Percentiles rank a stretch among this genome's conserved stretches.
Conservation (phyloP, 768 basidiomycete species). For the Pisolithus tinctorius region DNA sequence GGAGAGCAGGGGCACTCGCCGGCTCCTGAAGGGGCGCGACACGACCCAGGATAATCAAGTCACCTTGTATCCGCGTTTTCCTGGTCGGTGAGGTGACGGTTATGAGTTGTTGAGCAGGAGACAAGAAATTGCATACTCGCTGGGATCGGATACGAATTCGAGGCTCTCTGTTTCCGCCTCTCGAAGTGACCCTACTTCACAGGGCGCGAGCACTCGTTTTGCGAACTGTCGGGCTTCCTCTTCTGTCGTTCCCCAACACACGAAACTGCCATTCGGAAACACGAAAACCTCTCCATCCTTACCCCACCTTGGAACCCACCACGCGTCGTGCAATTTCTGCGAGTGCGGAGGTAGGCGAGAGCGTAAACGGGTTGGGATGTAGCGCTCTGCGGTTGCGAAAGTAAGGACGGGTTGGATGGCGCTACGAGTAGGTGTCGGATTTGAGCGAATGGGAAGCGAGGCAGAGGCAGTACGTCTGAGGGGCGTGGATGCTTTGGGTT, state of each 20-base stretch:
- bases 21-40: constrained; percentile 52
- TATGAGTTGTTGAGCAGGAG: constrained; percentile 1
- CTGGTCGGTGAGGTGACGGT: constrained; percentile 31
- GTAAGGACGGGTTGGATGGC: constrained; percentile 74
- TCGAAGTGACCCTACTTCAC: constrained; percentile 57
- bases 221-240: constrained; percentile 66
- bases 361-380: constrained; percentile 60
- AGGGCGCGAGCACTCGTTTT: constrained; percentile 49
- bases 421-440: constrained; percentile 79
- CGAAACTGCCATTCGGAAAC: constrained; percentile 82
- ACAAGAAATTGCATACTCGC: constrained; percentile 50
- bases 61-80: constrained; percentile 82
- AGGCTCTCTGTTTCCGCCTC: constrained; percentile 84
- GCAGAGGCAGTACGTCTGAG: constrained; percentile 78
- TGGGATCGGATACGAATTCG: constrained; percentile 88
- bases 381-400: constrained; percentile 78
- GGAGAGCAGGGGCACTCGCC: constrained; percentile 36
- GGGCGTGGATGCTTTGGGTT: constrained; percentile 78
- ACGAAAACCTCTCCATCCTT: constrained; percentile 79
- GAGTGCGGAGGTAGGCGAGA: constrained; percentile 47
- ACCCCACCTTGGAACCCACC: constrained; percentile 74
- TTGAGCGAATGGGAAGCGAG: constrained; percentile 79
- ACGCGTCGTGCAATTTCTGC: constrained; percentile 64
- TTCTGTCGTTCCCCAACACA: constrained; percentile 85
- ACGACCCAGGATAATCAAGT: constrained; percentile 83